Evolutionary conservation across 768 basidiomycete species (phyloP), one percentile per base, ranked within the genome.

Genomic region (Lyophyllum atratum): DNA sequence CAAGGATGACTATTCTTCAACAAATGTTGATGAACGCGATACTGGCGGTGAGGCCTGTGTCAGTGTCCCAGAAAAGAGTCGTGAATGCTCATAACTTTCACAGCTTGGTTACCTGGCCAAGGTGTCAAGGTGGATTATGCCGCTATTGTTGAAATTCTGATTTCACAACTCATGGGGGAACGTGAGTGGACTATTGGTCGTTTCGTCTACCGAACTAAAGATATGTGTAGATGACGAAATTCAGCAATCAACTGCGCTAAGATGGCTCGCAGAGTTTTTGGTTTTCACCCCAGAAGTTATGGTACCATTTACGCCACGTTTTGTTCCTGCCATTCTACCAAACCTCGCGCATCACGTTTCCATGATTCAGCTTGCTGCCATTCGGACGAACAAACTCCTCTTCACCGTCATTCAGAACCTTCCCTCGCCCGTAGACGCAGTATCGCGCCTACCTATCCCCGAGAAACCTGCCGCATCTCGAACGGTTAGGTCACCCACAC

Each of bases 81-180:
- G 9, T 19, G 24, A 34, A 25, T 45, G 54, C 47, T 66, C 42
- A 67, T 55, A 19, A 8, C 7, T 46, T 37, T 57, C 39, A 43
- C 60, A 92, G 90, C 85, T 37, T 98, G 93, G 93, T 76, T 90
- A 25, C 95, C 95, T 17, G 97, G 96, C 3, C 93, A 98, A 75
- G 95, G 94, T 0, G 94, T 98, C 11, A 82, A 80, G 54, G 87
- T 99, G 57, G 91, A 98, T 69, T 94, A 95, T 68, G 83, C 87
- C 15, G 88, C 95, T 2, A 93, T 99, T 50, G 86, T 98, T 34
- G 94, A 98, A 67, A 98, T 96, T 61, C 74, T 99, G 44, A 86
- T 98, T 10, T 83, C 86, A 62, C 94, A 98, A 65, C 75, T 98
- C 29, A 87, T 90, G 54, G 80, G 80, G 37, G 90, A 92, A 66